A percentile compares a stretch with the other conserved stretches of the same genome.
Evolutionary conservation across 768 basidiomycete genomes (phyloP).

Genomic region (Kwoniella sp.): DNA sequence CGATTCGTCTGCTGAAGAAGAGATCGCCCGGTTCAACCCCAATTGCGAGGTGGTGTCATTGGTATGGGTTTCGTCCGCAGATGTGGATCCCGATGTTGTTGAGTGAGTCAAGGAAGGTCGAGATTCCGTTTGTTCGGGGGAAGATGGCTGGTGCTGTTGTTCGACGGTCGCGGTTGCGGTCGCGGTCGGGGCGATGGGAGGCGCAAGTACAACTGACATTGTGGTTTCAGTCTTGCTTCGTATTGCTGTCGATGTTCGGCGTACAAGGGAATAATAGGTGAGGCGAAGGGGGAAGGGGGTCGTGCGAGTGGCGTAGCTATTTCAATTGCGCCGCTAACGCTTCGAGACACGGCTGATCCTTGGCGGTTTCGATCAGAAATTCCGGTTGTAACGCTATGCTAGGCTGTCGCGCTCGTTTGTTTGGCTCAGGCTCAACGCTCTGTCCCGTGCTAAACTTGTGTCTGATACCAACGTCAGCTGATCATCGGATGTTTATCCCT

Average conservation of each 20-base stretch:
- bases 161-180: not conserved
- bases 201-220: not conserved
- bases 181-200: not conserved
- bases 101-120: slow-evolving; percentile 22
- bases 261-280: not conserved
- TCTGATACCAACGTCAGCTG: too few species aligned
- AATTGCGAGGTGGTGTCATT: slow-evolving; percentile 7
- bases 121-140: slow-evolving; percentile 3
- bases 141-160: not conserved
- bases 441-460: too few species aligned
- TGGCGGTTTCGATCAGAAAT: not conserved
- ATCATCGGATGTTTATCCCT: too few species aligned
- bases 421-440: too few species aligned
- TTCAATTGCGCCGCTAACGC: not conserved
- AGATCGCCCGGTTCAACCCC: slow-evolving; percentile 7
- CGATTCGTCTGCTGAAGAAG: slow-evolving; percentile 6
- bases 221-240: not conserved
- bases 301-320: not conserved
- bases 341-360: slow-evolving; percentile 2
- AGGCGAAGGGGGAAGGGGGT: too few species aligned
- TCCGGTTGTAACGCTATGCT: too few species aligned
- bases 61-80: not conserved
- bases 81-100: slow-evolving; percentile 12
- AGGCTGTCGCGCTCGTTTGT: too few species aligned
- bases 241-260: not conserved